A percentile compares a stretch with the other conserved stretches of the same genome.
Conservation (phyloP, 768 basidiomycete genomes). For the Russula emetica region DNA sequence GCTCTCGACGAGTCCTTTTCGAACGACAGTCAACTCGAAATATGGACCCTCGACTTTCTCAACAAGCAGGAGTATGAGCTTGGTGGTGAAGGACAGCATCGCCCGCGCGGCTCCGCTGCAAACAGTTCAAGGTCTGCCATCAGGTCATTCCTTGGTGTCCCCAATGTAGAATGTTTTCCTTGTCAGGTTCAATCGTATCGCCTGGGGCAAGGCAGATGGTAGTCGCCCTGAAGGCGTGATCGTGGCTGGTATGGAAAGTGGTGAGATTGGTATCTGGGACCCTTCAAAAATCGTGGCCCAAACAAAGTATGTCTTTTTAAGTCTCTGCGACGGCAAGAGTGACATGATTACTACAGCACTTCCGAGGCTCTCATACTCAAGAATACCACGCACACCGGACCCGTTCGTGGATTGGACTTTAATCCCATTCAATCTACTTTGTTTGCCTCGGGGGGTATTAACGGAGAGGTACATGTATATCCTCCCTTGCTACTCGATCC, state of each 20-base stretch:
- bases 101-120: constrained; percentile 62
- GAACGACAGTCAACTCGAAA: constrained; percentile 89
- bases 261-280: constrained; percentile 90
- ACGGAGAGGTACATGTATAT: constrained; percentile 67
- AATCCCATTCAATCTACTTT: constrained; percentile 85
- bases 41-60: constrained; percentile 89
- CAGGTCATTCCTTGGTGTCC: constrained; percentile 18
- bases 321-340: not conserved
- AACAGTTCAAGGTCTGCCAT: constrained; percentile 61
- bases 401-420: constrained; percentile 93
- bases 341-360: constrained; percentile 37
- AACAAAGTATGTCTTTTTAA: constrained; percentile 54
- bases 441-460: constrained; percentile 83
- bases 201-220: constrained; percentile 74
- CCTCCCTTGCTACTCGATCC: not conserved
- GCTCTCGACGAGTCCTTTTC: constrained; percentile 97
- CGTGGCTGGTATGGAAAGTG: constrained; percentile 95
- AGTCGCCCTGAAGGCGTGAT: constrained; percentile 72
- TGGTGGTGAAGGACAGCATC: constrained; percentile 54
- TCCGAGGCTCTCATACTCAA: constrained; percentile 73
- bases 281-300: constrained; percentile 82
- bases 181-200: constrained; percentile 84
- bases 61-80: constrained; percentile 66
- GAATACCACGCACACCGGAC: constrained; percentile 84
- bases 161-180: constrained; percentile 23